Conservation (phyloP, 805 yeast species). For the Metschnikowia rubicola region DNA sequence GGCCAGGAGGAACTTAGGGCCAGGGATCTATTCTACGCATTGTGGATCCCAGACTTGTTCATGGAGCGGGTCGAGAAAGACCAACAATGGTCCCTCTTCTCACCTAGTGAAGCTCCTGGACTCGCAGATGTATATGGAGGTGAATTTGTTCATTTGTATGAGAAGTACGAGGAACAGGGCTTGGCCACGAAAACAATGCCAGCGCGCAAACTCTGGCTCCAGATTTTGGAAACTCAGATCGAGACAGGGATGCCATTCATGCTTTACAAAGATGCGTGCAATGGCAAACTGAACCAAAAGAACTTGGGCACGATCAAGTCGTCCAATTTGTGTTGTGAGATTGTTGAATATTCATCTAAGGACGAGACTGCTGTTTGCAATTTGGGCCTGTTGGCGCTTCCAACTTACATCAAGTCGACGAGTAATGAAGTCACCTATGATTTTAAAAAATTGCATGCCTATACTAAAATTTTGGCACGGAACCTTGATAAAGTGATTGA, state of each 20-base stretch:
- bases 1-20: constrained; percentile 95
- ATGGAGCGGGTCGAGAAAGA: constrained; percentile 84
- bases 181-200: constrained; percentile 56
- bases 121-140: constrained; percentile 79
- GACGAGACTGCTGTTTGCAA: constrained; percentile 96
- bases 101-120: constrained; percentile 88
- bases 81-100: constrained; percentile 83
- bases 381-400: constrained; percentile 86
- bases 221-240: constrained; percentile 86
- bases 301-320: constrained; percentile 91
- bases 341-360: constrained; percentile 87
- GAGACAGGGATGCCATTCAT: constrained; percentile 97
- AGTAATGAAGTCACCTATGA: constrained; percentile 54
- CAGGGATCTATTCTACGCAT: constrained; percentile 85
- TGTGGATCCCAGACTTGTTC: constrained; percentile 93
- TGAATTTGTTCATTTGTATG: constrained; percentile 71
- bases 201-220: constrained; percentile 90
- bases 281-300: constrained; percentile 82
- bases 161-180: constrained; percentile 67
- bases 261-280: constrained; percentile 91
- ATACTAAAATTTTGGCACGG: constrained; percentile 71
- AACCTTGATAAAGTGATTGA: constrained; percentile 85
- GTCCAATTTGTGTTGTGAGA: constrained; percentile 91
- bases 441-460: constrained; percentile 69
- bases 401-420: constrained; percentile 53